Conservation (phyloP, 257 asterid genomes). For the Cruciata laevipes region DNA sequence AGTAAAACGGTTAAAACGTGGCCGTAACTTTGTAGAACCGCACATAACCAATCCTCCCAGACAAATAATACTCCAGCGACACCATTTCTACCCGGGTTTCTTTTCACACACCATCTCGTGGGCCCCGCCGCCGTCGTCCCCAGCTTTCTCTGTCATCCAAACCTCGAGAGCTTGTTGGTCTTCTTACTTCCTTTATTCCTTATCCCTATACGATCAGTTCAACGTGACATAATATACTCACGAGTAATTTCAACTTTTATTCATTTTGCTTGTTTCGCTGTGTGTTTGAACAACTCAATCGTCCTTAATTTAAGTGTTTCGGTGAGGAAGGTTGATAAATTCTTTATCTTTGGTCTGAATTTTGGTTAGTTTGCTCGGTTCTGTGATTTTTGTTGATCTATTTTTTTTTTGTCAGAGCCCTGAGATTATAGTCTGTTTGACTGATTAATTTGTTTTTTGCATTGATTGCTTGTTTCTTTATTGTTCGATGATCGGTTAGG, state of each 20-base stretch:
- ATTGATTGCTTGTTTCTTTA: neutral
- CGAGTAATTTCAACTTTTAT: neutral
- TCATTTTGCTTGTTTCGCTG: neutral
- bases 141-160: neutral
- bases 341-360: neutral
- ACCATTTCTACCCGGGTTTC: neutral
- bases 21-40: conserved; percentile 8
- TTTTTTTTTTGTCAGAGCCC: neutral
- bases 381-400: neutral
- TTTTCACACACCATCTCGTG: neutral
- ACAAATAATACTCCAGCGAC: neutral
- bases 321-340: neutral
- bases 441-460: neutral
- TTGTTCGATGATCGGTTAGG: neutral
- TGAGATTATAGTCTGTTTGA: neutral
- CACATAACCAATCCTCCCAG: conserved; percentile 15
- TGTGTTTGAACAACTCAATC: neutral
- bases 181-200: neutral
- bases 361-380: neutral
- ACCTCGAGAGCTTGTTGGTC: neutral
- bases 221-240: neutral
- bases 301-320: neutral
- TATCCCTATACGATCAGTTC: neutral
- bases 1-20: conserved; percentile 4
- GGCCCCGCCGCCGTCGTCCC: neutral